phyloP scores from a whole-genome alignment of 192 early-diverging fungal species.

The Coemansia nantahalensis region DNA sequence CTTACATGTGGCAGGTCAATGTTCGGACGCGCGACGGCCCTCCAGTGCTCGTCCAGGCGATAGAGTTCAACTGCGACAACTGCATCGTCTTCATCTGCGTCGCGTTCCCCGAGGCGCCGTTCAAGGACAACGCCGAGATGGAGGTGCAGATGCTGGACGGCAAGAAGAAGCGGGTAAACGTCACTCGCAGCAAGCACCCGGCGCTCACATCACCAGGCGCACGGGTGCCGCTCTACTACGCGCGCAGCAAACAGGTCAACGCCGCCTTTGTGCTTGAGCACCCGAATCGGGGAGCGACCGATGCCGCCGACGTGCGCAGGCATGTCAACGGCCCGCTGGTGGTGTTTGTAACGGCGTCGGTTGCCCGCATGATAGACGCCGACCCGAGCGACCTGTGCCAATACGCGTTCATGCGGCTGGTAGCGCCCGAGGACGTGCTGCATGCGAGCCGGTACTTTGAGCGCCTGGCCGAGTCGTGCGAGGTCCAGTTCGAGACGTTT shows the following conservation, averaged over 20 bases:
- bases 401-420: slow-evolving; percentile 33
- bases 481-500: slow-evolving; percentile 34
- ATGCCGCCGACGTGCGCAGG: too few species aligned
- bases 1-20: too few species aligned
- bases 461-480: slow-evolving; percentile 13
- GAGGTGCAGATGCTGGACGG: slow-evolving; percentile 40
- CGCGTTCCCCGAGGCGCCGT: slow-evolving; percentile 31
- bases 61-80: slow-evolving; percentile 38
- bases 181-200: slow-evolving; percentile 18
- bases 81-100: slow-evolving; percentile 22
- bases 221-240: slow-evolving; percentile 19
- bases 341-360: slow-evolving; percentile 33
- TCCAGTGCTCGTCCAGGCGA: slow-evolving; percentile 16
- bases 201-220: not conserved
- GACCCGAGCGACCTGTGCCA: slow-evolving; percentile 26
- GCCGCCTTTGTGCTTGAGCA: slow-evolving; percentile 31
- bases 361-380: slow-evolving; percentile 26
- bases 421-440: slow-evolving; percentile 35
- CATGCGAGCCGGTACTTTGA: slow-evolving; percentile 23
- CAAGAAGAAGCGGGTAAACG: slow-evolving; percentile 19
- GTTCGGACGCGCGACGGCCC: not conserved
- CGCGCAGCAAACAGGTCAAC: slow-evolving; percentile 17
- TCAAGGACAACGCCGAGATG: slow-evolving; percentile 13
- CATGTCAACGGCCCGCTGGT: slow-evolving; percentile 25
- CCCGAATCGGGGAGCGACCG: slow-evolving; percentile 11